Evolutionary conservation across 345 rosid species (phyloP).

Genomic region (Acer yangbiense): DNA sequence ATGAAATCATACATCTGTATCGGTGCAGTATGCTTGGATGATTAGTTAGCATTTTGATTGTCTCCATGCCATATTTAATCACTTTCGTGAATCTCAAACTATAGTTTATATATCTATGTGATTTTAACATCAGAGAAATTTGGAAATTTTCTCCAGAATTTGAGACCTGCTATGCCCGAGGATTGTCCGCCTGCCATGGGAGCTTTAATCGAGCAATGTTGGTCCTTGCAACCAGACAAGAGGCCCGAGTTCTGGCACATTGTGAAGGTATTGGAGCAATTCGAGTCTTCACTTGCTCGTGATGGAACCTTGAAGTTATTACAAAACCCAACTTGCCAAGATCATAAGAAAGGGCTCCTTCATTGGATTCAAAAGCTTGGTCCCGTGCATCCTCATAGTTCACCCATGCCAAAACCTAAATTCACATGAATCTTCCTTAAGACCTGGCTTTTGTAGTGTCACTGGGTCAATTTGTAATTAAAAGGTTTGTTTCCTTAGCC

Average conservation of each 20-base stretch:
- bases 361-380: constrained; percentile 94
- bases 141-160: constrained; percentile 46
- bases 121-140: constrained; percentile 10
- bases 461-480: constrained; percentile 46
- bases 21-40: background rate
- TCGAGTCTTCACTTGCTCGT: constrained; percentile 55
- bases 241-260: constrained; percentile 97
- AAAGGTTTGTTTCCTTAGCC: constrained; percentile 31
- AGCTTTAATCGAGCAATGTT: constrained; percentile 91
- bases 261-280: constrained; percentile 86
- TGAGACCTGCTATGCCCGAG: constrained; percentile 76
- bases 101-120: background rate
- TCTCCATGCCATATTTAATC: background rate
- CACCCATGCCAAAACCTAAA: constrained; percentile 63
- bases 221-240: constrained; percentile 85
- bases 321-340: constrained; percentile 48
- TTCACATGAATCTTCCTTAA: constrained; percentile 44
- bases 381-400: constrained; percentile 44
- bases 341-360: constrained; percentile 76
- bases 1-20: background rate
- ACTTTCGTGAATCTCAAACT: background rate
- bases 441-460: constrained; percentile 37
- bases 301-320: constrained; percentile 70
- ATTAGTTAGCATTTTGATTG: background rate
- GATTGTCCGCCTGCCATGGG: constrained; percentile 75